Conservation (phyloP, 1,139 yeast genomes). For the Hansenula sp. region DNA sequence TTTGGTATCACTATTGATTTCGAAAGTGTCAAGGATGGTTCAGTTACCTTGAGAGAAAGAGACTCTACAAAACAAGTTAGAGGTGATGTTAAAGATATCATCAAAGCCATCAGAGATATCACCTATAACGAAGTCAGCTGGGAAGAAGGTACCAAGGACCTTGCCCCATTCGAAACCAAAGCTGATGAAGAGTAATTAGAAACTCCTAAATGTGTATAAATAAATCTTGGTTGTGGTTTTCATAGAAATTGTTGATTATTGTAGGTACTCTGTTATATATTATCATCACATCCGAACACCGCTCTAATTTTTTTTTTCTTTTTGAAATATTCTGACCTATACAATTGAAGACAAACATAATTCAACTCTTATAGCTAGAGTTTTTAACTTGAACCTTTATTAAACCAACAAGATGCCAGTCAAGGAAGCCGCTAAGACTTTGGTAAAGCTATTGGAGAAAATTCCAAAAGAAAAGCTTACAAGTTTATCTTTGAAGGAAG, state of each 20-base stretch:
- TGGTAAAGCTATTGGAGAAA: constrained; percentile 36
- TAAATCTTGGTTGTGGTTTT: neutral
- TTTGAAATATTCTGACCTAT: constrained; percentile 1
- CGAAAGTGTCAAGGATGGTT: constrained; percentile 83
- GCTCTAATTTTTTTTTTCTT: neutral
- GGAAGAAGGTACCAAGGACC: constrained; percentile 76
- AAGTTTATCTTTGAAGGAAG: constrained; percentile 63
- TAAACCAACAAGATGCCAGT: constrained; percentile 9
- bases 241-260: neutral
- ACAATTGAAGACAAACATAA: constrained; percentile 1
- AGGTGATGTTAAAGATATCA: constrained; percentile 76
- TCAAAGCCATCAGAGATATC: constrained; percentile 73
- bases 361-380: neutral
- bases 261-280: neutral
- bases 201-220: neutral
- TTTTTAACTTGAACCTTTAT: neutral
- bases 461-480: constrained; percentile 62
- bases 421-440: constrained; percentile 35
- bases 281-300: constrained; percentile 3
- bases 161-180: constrained; percentile 51
- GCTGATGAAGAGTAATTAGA: constrained; percentile 16
- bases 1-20: constrained; percentile 98
- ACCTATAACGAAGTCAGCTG: constrained; percentile 73
- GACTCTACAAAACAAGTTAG: constrained; percentile 97
- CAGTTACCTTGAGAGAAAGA: constrained; percentile 96